A percentile compares a stretch with the other conserved stretches of the same genome.
These are phyloP conservation scores for Hymenoscyphus scutula DNA, from an alignment of 2,329 filamentous ascomycete species.

Conservation along the genomic window DNA sequence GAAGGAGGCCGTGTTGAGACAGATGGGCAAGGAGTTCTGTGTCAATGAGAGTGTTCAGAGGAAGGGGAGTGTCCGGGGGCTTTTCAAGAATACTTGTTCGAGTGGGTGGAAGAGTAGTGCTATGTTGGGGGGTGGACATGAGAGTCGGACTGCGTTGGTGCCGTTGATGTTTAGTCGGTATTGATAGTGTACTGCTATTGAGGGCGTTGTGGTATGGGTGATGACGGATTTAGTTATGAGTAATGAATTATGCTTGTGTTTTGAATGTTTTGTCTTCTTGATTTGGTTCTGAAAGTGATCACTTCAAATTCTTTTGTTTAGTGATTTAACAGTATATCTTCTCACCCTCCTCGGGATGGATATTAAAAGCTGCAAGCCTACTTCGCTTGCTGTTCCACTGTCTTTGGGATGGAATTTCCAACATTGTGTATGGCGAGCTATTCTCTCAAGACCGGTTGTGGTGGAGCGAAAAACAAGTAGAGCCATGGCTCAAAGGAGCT, in stretches of 20 bases:
- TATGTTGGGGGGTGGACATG: slow-evolving; percentile 42
- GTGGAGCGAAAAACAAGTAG: too few species aligned
- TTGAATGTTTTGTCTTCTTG: background rate
- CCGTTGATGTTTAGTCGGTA: slow-evolving; percentile 58
- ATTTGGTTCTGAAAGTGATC: background rate
- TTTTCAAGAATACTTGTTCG: slow-evolving; percentile 31
- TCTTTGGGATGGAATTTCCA: too few species aligned
- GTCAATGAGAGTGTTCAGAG: slow-evolving; percentile 25
- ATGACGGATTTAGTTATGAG: background rate
- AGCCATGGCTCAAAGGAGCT: too few species aligned
- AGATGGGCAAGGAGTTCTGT: slow-evolving; percentile 54
- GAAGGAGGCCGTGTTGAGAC: slow-evolving; percentile 58
- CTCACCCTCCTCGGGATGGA: background rate
- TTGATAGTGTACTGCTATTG: slow-evolving; percentile 11
- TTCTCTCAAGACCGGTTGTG: too few species aligned
- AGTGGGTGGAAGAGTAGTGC: slow-evolving; percentile 24
- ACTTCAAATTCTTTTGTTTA: background rate
- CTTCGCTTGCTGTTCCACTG: too few species aligned
- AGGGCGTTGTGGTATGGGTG: background rate
- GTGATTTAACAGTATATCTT: too few species aligned
- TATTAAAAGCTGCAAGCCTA: too few species aligned
- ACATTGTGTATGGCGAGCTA: too few species aligned
- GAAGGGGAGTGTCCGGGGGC: slow-evolving; percentile 23
- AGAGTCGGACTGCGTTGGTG: slow-evolving; percentile 53
- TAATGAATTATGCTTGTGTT: background rate